Evolutionary conservation across 305 asterid species (phyloP).

Genomic region (Solanum chacoense): DNA sequence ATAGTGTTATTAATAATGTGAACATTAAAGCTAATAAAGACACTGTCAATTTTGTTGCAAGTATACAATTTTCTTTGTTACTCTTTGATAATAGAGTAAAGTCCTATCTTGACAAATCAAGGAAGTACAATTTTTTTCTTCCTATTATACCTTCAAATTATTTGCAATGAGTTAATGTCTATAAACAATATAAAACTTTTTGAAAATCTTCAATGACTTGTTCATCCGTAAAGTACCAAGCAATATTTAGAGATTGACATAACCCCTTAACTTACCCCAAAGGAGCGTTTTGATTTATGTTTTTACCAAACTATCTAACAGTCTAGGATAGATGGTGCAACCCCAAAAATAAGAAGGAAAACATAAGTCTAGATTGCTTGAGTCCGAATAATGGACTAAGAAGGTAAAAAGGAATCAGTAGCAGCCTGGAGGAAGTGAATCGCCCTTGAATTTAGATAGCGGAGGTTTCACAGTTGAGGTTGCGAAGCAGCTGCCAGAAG

Average conservation of each 20-base stretch:
- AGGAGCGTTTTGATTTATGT: neutral
- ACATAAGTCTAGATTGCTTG: neutral
- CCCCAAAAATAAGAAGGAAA: neutral
- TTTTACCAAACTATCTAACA: too few relatives aligned
- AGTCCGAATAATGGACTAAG: neutral
- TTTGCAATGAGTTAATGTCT: neutral
- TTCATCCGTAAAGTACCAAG: neutral
- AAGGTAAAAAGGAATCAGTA: neutral
- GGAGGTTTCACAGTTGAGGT: neutral
- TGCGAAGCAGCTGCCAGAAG: neutral
- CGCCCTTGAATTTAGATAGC: neutral
- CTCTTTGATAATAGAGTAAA: neutral
- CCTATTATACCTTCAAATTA: neutral
- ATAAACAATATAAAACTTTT: too few relatives aligned
- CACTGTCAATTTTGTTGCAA: neutral
- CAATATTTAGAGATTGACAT: neutral
- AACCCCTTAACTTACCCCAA: neutral
- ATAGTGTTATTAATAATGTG: neutral
- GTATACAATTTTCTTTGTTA: neutral
- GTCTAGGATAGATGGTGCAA: neutral
- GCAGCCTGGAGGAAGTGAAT: neutral
- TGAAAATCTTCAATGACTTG: neutral
- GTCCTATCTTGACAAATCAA: neutral
- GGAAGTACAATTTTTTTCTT: neutral
- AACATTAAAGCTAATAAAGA: neutral